phyloP scores from a whole-genome alignment of 305 asterid species.

The Fraxinus nigra region DNA sequence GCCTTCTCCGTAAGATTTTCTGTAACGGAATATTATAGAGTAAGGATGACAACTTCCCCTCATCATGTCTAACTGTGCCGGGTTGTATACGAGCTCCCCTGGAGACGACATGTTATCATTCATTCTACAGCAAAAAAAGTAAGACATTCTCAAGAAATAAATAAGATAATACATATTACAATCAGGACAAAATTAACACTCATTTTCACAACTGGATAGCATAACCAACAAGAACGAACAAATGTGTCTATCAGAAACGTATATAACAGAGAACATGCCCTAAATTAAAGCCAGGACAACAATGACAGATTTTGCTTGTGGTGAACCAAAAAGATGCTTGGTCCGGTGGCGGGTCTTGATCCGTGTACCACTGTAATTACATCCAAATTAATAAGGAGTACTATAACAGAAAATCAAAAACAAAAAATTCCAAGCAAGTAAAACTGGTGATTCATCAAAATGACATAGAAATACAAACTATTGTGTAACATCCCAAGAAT shows the following conservation, averaged over 20 bases:
- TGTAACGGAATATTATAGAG: constrained; percentile 82
- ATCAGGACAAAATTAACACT: neutral
- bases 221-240: neutral
- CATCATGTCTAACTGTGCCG: constrained; percentile 94
- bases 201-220: neutral
- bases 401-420: constrained; percentile 7
- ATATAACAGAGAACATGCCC: neutral
- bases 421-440: neutral
- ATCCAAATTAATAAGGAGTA: neutral
- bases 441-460: neutral
- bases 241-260: neutral
- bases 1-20: constrained; percentile 82
- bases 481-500: neutral
- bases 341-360: constrained; percentile 99
- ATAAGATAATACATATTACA: neutral
- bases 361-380: constrained; percentile 91
- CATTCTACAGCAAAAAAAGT: constrained; percentile 15
- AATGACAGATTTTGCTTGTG: neutral
- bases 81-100: constrained; percentile 95
- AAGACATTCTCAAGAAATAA: neutral
- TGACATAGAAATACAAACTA: neutral
- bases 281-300: neutral
- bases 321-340: constrained; percentile 77
- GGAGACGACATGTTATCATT: constrained; percentile 65
- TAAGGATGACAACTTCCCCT: constrained; percentile 90